Percentiles rank a stretch among this genome's conserved stretches.
Evolutionary conservation across 164 flowering plant species (phyloP).

Genomic region (Buxus sempervirens): DNA sequence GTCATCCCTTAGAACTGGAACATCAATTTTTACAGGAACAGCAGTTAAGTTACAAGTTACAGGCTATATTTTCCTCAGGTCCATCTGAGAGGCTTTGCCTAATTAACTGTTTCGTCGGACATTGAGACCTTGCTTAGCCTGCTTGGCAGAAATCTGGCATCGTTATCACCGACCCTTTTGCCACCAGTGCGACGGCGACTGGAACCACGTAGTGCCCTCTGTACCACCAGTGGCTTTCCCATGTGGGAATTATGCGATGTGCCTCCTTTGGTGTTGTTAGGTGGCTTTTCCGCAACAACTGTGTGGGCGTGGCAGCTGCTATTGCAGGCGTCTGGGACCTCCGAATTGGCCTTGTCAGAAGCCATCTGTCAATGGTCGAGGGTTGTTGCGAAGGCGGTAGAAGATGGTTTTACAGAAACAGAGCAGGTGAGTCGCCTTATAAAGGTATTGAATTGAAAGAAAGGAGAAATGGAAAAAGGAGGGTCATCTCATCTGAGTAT

Average conservation of each 20-base stretch:
- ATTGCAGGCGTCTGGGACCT: constrained; percentile 10
- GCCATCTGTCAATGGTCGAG: constrained; percentile 24
- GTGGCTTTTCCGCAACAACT: neutral
- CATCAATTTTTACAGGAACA: no score
- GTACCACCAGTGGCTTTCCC: constrained; percentile 50
- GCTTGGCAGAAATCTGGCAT: constrained; percentile 38
- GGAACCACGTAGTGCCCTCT: constrained; percentile 47
- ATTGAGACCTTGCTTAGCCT: constrained; percentile 55
- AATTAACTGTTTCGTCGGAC: constrained; percentile 27
- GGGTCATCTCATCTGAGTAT: neutral
- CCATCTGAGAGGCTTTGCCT: neutral
- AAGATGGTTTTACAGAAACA: neutral
- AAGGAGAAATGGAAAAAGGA: no score
- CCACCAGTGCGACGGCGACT: constrained; percentile 28
- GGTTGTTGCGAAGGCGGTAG: neutral
- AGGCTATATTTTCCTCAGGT: neutral
- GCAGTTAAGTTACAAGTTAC: neutral
- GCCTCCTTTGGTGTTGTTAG: neutral
- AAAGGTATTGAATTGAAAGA: no score
- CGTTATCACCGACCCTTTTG: constrained; percentile 29
- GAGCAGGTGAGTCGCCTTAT: constrained; percentile 7
- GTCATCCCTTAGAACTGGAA: no score
- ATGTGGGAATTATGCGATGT: constrained; percentile 6
- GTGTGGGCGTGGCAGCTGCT: constrained; percentile 20
- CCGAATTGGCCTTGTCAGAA: constrained; percentile 19